Conservation (phyloP, 2,329 filamentous ascomycete genomes). For the Aspergillus terreus region DNA sequence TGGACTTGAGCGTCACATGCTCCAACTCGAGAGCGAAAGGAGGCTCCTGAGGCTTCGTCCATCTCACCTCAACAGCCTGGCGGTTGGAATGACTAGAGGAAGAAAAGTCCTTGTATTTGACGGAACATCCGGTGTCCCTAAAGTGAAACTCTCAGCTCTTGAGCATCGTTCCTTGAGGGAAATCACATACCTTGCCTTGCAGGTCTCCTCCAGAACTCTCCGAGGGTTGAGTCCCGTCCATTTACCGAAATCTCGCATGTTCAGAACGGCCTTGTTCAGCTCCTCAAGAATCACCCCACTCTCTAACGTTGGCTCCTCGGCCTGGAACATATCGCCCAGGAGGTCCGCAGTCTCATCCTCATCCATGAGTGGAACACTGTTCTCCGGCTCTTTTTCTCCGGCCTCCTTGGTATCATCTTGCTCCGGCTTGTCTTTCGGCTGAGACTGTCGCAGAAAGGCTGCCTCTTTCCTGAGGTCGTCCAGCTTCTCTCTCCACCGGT, state of each 20-base stretch:
- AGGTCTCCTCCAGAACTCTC: constrained; percentile 79
- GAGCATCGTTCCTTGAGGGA: background rate
- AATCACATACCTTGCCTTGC: constrained; percentile 63
- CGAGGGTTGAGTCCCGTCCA: constrained; percentile 72
- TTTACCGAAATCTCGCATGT: constrained; percentile 79
- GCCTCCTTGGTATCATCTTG: background rate
- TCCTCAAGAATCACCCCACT: constrained; percentile 40
- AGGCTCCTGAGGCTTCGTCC: constrained; percentile 69
- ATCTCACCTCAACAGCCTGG: constrained; percentile 69
- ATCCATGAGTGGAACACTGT: constrained; percentile 25
- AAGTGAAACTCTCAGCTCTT: constrained; percentile 5
- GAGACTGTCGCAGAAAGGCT: constrained; percentile 28
- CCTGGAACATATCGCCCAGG: constrained; percentile 57
- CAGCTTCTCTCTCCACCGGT: constrained; percentile 60
- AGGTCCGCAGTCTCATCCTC: constrained; percentile 40
- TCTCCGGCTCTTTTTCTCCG: constrained; percentile 14
- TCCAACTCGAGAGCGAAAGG: constrained; percentile 42
- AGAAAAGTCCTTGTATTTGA: constrained; percentile 68
- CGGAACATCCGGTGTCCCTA: constrained; percentile 66
- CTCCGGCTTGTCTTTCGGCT: constrained; percentile 12
- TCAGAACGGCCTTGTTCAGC: constrained; percentile 38
- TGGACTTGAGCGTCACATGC: constrained; percentile 43
- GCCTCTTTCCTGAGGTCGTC: constrained; percentile 61
- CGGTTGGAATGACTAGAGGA: constrained; percentile 71
- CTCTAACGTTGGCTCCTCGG: constrained; percentile 36